These are phyloP conservation scores for Themeda triandra DNA, from an alignment of 176 grass and related monocot species.

Conservation along the genomic window DNA sequence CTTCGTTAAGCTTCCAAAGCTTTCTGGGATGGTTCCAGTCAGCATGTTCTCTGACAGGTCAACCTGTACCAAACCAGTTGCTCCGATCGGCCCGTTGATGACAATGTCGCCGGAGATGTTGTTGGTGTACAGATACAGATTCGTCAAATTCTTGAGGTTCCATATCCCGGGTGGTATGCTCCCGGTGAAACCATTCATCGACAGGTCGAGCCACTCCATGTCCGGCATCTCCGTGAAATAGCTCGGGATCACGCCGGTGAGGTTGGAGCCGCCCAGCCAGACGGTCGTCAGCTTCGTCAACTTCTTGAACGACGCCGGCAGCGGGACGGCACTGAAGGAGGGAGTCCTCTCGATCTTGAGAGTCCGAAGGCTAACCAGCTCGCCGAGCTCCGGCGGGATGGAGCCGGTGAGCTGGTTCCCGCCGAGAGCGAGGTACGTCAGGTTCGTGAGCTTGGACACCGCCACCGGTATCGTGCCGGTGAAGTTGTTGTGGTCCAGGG, in stretches of 20 bases:
- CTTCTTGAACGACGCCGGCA: conserved; percentile 60
- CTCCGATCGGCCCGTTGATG: conserved; percentile 25
- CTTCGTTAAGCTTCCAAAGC: conserved; percentile 48
- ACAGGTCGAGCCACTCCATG: conserved; percentile 47
- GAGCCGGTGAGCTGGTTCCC: conserved; percentile 52
- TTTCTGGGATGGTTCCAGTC: conserved; percentile 54
- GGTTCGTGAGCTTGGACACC: conserved; percentile 19
- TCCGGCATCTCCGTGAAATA: conserved; percentile 19
- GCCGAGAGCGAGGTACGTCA: conserved; percentile 36
- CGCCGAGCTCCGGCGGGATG: conserved; percentile 50
- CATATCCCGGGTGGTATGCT: conserved; percentile 51
- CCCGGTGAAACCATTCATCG: conserved; percentile 39
- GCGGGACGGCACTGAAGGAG: conserved; percentile 22
- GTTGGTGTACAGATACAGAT: conserved; percentile 31
- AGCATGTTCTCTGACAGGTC: conserved; percentile 59
- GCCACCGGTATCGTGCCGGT: conserved; percentile 13
- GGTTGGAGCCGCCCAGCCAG: conserved; percentile 31
- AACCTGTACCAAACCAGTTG: conserved; percentile 9
- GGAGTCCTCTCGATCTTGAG: conserved; percentile 47
- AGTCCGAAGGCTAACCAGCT: conserved; percentile 32
- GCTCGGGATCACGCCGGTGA: conserved; percentile 53
- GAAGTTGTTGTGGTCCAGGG: conserved; percentile 27
- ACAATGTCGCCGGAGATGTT: conserved; percentile 31
- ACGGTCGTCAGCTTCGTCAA: conserved; percentile 35
- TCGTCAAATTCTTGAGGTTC: conserved; percentile 50